Evolutionary conservation across 1,139 yeast genomes (phyloP).

Genomic region (Yamadazyma trypodendri): DNA sequence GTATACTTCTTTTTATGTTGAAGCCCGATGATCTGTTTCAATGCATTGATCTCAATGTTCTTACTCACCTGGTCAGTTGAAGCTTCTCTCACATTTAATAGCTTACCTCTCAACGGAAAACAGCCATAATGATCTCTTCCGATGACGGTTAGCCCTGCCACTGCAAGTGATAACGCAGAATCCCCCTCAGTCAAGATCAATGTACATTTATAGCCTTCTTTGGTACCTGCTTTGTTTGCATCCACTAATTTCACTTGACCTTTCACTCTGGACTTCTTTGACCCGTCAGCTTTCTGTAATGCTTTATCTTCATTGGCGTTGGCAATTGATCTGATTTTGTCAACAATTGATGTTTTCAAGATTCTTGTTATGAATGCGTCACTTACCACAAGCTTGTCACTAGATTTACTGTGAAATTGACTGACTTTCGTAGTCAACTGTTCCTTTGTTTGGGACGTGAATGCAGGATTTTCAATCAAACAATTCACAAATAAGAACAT

Average conservation of each 20-base stretch:
- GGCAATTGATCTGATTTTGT: conserved; percentile 79
- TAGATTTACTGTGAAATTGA: conserved; percentile 79
- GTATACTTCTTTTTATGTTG: conserved; percentile 85
- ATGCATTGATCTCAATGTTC: conserved; percentile 91
- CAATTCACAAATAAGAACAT: conserved; percentile 91
- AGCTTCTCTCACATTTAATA: conserved; percentile 94
- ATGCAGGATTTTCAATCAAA: conserved; percentile 93
- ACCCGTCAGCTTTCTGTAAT: conserved; percentile 87
- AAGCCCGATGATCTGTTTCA: conserved; percentile 92
- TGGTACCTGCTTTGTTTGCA: conserved; percentile 96
- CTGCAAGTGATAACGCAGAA: conserved; percentile 91
- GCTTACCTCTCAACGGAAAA: conserved; percentile 92
- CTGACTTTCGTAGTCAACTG: conserved; percentile 86
- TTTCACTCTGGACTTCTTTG: conserved; percentile 79
- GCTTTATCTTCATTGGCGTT: conserved; percentile 87
- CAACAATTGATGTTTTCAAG: conserved; percentile 75
- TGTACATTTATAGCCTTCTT: conserved; percentile 89
- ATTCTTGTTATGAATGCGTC: conserved; percentile 75
- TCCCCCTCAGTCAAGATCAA: conserved; percentile 96
- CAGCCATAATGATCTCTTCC: conserved; percentile 97
- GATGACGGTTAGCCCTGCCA: conserved; percentile 90
- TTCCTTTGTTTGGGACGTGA: conserved; percentile 96
- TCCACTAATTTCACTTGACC: conserved; percentile 90
- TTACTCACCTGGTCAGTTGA: conserved; percentile 90
- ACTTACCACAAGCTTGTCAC: conserved; percentile 60